Evolutionary conservation across 2,329 filamentous ascomycete genomes (phyloP).

Genomic region (Mycosphaerelloides madeirae): DNA sequence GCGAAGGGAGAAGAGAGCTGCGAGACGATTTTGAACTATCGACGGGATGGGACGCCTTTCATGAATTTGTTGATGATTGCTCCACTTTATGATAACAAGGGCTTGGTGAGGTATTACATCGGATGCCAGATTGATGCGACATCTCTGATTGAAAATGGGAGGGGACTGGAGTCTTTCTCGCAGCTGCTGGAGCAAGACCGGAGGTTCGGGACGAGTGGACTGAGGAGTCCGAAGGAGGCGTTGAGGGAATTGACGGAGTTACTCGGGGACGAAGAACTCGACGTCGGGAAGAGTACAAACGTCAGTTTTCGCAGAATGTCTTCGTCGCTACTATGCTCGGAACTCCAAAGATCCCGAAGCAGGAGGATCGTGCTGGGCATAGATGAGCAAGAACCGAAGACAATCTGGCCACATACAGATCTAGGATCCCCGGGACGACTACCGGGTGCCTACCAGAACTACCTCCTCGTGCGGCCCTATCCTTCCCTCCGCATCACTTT

Average conservation of each 20-base stretch:
- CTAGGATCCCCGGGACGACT: slow-evolving; percentile 33
- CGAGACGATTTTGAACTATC: slow-evolving; percentile 43
- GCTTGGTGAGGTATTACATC: slow-evolving; percentile 37
- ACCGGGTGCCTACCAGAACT: slow-evolving; percentile 41
- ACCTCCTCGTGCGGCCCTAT: slow-evolving; percentile 61
- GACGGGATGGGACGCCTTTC: slow-evolving; percentile 38
- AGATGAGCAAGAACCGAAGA: slow-evolving; percentile 26
- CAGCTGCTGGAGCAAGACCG: slow-evolving; percentile 31
- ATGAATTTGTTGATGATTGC: slow-evolving; percentile 40
- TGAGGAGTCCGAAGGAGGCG: slow-evolving; percentile 22
- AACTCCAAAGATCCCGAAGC: neutral
- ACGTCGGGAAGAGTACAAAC: slow-evolving; percentile 1
- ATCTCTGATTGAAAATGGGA: slow-evolving; percentile 33
- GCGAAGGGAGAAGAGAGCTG: slow-evolving; percentile 38
- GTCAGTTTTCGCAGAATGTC: neutral
- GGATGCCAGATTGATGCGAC: slow-evolving; percentile 39
- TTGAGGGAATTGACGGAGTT: slow-evolving; percentile 29
- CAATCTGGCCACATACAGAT: slow-evolving; percentile 29
- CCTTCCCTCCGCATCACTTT: slow-evolving; percentile 64
- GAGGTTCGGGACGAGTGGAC: slow-evolving; percentile 18
- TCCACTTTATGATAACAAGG: slow-evolving; percentile 40
- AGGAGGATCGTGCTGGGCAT: slow-evolving; percentile 26
- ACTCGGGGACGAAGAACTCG: slow-evolving; percentile 30
- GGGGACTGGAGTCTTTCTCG: slow-evolving; percentile 35
- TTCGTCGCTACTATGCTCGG: neutral